A percentile compares a stretch with the other conserved stretches of the same genome.
Conservation (phyloP, 2,329 filamentous ascomycete species). For the Penicillium occitanis region DNA sequence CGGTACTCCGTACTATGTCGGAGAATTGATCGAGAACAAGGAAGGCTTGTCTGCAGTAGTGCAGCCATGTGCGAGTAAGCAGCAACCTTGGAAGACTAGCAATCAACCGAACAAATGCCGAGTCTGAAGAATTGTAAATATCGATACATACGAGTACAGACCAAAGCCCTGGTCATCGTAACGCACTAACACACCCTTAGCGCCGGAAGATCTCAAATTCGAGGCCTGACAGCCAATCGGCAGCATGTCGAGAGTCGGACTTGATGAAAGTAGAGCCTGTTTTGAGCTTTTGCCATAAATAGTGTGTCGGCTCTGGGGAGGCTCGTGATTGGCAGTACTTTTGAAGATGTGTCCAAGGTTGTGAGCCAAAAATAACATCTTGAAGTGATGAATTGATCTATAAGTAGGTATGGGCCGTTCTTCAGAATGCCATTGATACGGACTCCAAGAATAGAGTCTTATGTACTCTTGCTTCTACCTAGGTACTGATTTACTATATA, state of each 20-base stretch:
- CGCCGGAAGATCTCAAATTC: conserved; percentile 5
- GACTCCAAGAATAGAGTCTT: not conserved
- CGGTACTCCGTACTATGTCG: not conserved
- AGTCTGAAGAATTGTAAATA: not conserved
- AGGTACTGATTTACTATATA: not conserved
- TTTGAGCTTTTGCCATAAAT: not conserved
- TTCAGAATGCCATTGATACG: conserved; percentile 1
- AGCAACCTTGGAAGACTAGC: not conserved
- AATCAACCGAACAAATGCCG: not conserved
- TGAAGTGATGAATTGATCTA: not conserved
- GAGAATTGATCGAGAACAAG: not conserved
- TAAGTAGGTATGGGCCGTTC: not conserved
- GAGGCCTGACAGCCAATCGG: conserved; percentile 12
- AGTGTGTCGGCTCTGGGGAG: not conserved
- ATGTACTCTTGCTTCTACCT: not conserved
- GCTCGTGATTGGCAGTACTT: not conserved
- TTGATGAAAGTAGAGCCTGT: not conserved
- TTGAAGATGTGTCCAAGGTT: not conserved
- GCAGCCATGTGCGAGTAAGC: not conserved
- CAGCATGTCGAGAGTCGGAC: not conserved
- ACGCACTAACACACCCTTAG: conserved; percentile 6
- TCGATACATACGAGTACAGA: not conserved
- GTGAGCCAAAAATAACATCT: conserved; percentile 6
- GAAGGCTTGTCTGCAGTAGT: not conserved
- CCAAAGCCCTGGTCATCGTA: not conserved